A percentile compares a stretch with the other conserved stretches of the same genome.
Evolutionary conservation across 1,284 basidiomycete genomes (phyloP).

Genomic region (Leccinum fallax): DNA sequence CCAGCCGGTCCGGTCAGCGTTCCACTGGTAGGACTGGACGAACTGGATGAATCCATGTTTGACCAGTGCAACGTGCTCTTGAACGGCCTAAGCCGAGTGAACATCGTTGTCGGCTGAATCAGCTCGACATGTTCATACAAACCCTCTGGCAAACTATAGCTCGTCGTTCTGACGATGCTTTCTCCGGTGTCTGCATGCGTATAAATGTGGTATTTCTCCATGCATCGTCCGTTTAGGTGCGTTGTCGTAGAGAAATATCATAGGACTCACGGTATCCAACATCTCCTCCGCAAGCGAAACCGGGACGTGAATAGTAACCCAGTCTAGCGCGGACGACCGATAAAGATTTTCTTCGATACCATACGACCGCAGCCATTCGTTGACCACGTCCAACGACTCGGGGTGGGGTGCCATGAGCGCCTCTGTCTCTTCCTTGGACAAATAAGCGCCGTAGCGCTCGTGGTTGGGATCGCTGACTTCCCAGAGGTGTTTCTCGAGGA

Average conservation of each 20-base stretch:
- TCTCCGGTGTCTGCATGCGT: slow-evolving; percentile 55
- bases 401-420: slow-evolving; percentile 58
- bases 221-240: background rate
- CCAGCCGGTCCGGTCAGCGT: slow-evolving; percentile 34
- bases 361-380: slow-evolving; percentile 63
- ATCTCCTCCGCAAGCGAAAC: slow-evolving; percentile 65
- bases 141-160: slow-evolving; percentile 66
- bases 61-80: slow-evolving; percentile 48
- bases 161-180: slow-evolving; percentile 62
- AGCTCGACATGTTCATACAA: slow-evolving; percentile 68
- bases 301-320: slow-evolving; percentile 64
- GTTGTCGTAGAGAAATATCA: background rate
- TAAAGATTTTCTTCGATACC: slow-evolving; percentile 51
- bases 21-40: slow-evolving; percentile 12
- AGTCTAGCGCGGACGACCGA: slow-evolving; percentile 67
- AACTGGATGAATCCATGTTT: slow-evolving; percentile 4
- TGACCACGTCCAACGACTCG: slow-evolving; percentile 54
- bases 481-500: slow-evolving; percentile 62
- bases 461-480: slow-evolving; percentile 69
- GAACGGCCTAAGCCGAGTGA: slow-evolving; percentile 52
- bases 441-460: slow-evolving; percentile 64
- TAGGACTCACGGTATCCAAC: slow-evolving; percentile 59
- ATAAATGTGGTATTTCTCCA: slow-evolving; percentile 65
- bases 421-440: slow-evolving; percentile 67
- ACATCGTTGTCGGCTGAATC: slow-evolving; percentile 76